Base-by-base conservation (phyloP, 2,329 filamentous ascomycete species). In the Ceratocystis colombiana region DNA sequence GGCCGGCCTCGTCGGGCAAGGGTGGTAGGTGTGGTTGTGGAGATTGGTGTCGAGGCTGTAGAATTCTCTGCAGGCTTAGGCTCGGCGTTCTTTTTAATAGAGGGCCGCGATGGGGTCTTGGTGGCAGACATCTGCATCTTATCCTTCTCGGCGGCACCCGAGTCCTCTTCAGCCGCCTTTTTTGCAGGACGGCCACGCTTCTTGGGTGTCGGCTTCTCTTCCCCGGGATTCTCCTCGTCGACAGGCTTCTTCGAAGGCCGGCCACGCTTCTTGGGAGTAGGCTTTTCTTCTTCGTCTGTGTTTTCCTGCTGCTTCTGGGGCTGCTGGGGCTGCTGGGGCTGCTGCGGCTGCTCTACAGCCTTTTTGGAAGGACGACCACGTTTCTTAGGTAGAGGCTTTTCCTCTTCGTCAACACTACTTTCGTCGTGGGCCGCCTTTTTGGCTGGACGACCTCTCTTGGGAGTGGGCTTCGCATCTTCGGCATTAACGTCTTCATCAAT, bases 321-420 rank as follows among this genome's bases (percentile, higher is more conserved):
- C 69, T 73, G 72, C 46, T 46, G 22, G 22, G 22, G 69, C 2
- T 70, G 59, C 48, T 12, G 20, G 53, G 69, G 46, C n/a, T 20
- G 25, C 48, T 3, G 20, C 57, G 69, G 46, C n/a, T 20, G 25
- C 17, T 64, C 46, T 4, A 50, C 20, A 30, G 61, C 64, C 61
- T 73, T 72, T 70, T 75, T 76, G 22, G 74, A 71, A 15, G 61
- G 61, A 33, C 61, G 61, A 6, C 61, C 61, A 33, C 61, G 61
- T 70, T 75, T 77, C 69, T 75, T 77, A 30, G 74, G 70, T 63
- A 73, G 70, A 12, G 73, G 72, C 67, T 76, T 70, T 6, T 74
- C 72, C 22, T 74, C 71, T 3, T 72, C 73, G 3, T 75, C 75
- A 15, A 75, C 74, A 3, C 72, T 72, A 5, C 12, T 62, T 22